Percentiles rank a stretch among this genome's conserved stretches.
These are phyloP conservation scores for Phoma herbarum DNA, from an alignment of 2,329 filamentous ascomycete species.

Conservation along the genomic window DNA sequence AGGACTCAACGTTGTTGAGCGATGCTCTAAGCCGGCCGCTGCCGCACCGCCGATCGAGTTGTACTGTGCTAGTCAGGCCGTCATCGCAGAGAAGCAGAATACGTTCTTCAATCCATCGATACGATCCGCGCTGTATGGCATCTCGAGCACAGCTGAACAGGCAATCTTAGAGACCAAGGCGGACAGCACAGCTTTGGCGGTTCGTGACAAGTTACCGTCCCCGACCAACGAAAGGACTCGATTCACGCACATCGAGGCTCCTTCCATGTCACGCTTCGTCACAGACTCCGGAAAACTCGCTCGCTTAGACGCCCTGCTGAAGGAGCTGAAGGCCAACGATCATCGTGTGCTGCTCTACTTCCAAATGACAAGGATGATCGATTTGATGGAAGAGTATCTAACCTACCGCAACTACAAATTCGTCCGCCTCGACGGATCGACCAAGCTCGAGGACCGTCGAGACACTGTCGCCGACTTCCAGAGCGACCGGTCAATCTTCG, in stretches of 20 bases:
- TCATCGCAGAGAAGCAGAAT: conserved; percentile 71
- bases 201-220: conserved; percentile 72
- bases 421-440: conserved; percentile 93
- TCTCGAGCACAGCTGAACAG: conserved; percentile 70
- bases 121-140: conserved; percentile 78
- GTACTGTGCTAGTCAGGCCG: conserved; percentile 73
- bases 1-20: conserved; percentile 80
- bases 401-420: conserved; percentile 99
- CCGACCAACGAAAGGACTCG: conserved; percentile 83
- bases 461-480: conserved; percentile 98
- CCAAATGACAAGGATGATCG: conserved; percentile 99
- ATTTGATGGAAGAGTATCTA: conserved; percentile 98
- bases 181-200: conserved; percentile 70
- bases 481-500: conserved; percentile 90
- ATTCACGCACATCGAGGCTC: conserved; percentile 90
- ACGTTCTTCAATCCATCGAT: conserved; percentile 80
- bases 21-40: conserved; percentile 78
- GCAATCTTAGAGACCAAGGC: conserved; percentile 78
- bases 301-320: conserved; percentile 85
- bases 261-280: conserved; percentile 96
- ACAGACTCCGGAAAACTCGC: conserved; percentile 97
- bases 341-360: conserved; percentile 98
- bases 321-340: conserved; percentile 87
- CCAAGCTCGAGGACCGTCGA: conserved; percentile 94
- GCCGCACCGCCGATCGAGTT: conserved; percentile 88